Conservation (phyloP, 441 rosid species). For the Rhodomyrtus psidioides region DNA sequence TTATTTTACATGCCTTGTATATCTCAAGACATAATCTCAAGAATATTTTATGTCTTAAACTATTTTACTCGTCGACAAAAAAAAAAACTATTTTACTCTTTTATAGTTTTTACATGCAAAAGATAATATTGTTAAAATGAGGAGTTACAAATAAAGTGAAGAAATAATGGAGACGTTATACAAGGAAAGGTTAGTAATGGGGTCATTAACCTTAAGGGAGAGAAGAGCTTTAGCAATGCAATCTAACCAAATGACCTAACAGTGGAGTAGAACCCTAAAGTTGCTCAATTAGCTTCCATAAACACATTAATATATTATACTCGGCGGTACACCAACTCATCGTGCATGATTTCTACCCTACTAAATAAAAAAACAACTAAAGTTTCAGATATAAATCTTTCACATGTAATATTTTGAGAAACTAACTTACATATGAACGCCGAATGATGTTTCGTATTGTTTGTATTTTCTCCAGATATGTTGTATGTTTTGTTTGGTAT, state of each 20-base stretch:
- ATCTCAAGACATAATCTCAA: too few relatives aligned
- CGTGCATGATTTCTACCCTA: not conserved
- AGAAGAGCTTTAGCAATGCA: not conserved
- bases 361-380: not conserved
- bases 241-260: not conserved
- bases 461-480: not conserved
- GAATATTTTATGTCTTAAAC: too few relatives aligned
- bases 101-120: too few relatives aligned
- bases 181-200: too few relatives aligned
- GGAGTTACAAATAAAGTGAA: too few relatives aligned
- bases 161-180: too few relatives aligned
- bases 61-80: too few relatives aligned
- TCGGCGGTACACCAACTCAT: not conserved
- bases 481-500: not conserved
- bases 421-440: not conserved
- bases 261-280: not conserved
- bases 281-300: not conserved
- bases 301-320: not conserved
- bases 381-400: not conserved
- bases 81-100: too few relatives aligned
- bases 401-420: accelerated
- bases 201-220: not conserved
- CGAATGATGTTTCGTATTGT: not conserved
- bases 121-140: too few relatives aligned
- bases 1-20: too few relatives aligned